Conservation (phyloP, 2,329 filamentous ascomycete genomes). For the Chrysoporthe puriensis region DNA sequence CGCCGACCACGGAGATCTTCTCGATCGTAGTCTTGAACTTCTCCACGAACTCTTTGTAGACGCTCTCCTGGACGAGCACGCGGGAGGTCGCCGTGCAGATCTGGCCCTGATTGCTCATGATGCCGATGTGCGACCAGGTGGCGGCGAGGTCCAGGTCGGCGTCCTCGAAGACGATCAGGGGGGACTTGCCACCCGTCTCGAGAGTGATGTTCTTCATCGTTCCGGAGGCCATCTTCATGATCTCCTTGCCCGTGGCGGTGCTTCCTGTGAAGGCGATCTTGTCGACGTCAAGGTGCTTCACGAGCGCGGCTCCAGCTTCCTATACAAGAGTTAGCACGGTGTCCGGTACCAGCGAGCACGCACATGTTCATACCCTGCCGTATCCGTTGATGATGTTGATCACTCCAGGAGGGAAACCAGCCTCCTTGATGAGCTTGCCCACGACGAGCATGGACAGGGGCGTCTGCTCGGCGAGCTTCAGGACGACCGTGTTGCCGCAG, state of each 20-base stretch:
- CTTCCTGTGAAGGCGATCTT: conserved; percentile 76
- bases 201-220: conserved; percentile 66
- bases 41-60: conserved; percentile 64
- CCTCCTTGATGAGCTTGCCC: conserved; percentile 68
- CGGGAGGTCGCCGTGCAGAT: conserved; percentile 64
- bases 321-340: conserved; percentile 6
- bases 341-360: too few species aligned
- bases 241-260: conserved; percentile 68
- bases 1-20: conserved; percentile 63
- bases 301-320: conserved; percentile 67
- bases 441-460: conserved; percentile 66
- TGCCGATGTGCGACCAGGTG: conserved; percentile 51
- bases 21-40: conserved; percentile 64
- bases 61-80: conserved; percentile 60
- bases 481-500: conserved; percentile 64
- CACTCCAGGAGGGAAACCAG: conserved; percentile 76
- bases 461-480: conserved; percentile 69
- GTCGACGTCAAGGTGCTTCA: conserved; percentile 65
- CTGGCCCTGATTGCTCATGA: conserved; percentile 63
- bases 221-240: conserved; percentile 70
- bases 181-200: conserved; percentile 66
- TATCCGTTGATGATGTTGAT: conserved; percentile 73
- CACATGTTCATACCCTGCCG: conserved; percentile 45
- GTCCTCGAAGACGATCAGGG: conserved; percentile 64
- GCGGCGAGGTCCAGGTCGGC: conserved; percentile 66